phyloP scores from a whole-genome alignment of 306 rosid genomes.

The Macrotyloma uniflorum region DNA sequence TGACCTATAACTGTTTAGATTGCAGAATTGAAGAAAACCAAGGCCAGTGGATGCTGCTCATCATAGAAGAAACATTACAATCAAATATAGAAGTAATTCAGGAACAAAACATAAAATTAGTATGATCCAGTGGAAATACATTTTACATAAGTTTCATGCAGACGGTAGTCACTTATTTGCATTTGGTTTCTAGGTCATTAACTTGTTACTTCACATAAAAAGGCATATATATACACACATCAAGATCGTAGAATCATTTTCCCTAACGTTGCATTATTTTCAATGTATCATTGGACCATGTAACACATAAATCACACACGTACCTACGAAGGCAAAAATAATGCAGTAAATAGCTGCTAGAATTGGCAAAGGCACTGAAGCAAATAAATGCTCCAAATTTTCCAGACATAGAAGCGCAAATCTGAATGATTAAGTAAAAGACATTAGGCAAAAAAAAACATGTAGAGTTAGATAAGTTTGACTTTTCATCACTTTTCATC shows the following conservation, averaged over 20 bases:
- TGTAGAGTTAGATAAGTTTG: background rate
- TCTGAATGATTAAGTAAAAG: constrained; percentile 14
- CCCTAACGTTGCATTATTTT: background rate
- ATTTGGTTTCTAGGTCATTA: background rate
- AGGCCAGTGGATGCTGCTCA: constrained; percentile 80
- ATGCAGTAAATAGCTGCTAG: constrained; percentile 83
- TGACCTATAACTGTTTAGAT: constrained; percentile 77
- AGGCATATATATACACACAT: background rate
- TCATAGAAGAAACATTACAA: constrained; percentile 17
- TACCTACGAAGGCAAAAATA: constrained; percentile 81
- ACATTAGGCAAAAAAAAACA: background rate
- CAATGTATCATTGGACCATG: background rate
- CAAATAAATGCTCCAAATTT: constrained; percentile 87
- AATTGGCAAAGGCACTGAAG: constrained; percentile 81
- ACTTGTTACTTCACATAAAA: background rate
- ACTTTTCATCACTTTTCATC: too few relatives aligned
- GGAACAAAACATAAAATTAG: background rate
- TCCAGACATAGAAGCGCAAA: constrained; percentile 51
- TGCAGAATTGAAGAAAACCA: constrained; percentile 79
- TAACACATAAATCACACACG: constrained; percentile 23
- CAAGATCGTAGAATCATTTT: background rate
- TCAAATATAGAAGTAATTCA: background rate
- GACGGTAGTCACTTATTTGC: background rate
- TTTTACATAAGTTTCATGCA: constrained; percentile 22
- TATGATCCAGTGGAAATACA: background rate